Evolutionary conservation across 2,329 filamentous ascomycete genomes (phyloP).

Genomic region (Balansia obtecta): DNA sequence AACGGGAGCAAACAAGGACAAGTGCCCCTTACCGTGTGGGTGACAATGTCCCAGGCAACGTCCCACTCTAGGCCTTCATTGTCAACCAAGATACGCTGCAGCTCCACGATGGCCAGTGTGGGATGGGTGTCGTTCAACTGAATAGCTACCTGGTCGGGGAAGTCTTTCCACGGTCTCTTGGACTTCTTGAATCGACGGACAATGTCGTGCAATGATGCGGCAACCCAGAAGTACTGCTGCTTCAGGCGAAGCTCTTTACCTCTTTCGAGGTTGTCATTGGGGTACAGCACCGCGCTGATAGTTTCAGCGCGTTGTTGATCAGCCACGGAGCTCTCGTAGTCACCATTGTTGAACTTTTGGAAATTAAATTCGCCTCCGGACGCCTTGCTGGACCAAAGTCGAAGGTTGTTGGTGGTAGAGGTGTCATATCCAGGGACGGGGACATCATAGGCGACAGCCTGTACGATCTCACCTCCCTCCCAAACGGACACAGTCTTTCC

Average conservation of each 20-base stretch:
- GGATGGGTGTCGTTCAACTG: constrained; percentile 98
- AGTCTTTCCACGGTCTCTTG: constrained; percentile 80
- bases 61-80: constrained; percentile 89
- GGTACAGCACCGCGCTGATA: constrained; percentile 93
- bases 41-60: constrained; percentile 74
- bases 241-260: constrained; percentile 96
- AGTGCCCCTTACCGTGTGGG: constrained; percentile 39
- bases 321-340: constrained; percentile 96
- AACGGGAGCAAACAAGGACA: not conserved
- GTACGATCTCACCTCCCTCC: constrained; percentile 89
- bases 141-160: constrained; percentile 89
- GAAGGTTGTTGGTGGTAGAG: constrained; percentile 85
- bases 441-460: constrained; percentile 87
- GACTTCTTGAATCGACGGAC: constrained; percentile 97
- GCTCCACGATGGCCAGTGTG: constrained; percentile 87
- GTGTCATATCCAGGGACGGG: constrained; percentile 85
- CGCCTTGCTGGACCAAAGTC: constrained; percentile 95
- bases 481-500: constrained; percentile 67
- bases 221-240: constrained; percentile 99
- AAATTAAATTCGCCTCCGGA: constrained; percentile 97
- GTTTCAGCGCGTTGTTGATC: constrained; percentile 98
- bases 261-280: constrained; percentile 91
- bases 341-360: constrained; percentile 96
- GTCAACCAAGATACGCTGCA: constrained; percentile 86
- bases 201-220: constrained; percentile 90